Evolutionary conservation across 2,329 filamentous ascomycete species (phyloP).

Genomic region (Aspergillus awamori): DNA sequence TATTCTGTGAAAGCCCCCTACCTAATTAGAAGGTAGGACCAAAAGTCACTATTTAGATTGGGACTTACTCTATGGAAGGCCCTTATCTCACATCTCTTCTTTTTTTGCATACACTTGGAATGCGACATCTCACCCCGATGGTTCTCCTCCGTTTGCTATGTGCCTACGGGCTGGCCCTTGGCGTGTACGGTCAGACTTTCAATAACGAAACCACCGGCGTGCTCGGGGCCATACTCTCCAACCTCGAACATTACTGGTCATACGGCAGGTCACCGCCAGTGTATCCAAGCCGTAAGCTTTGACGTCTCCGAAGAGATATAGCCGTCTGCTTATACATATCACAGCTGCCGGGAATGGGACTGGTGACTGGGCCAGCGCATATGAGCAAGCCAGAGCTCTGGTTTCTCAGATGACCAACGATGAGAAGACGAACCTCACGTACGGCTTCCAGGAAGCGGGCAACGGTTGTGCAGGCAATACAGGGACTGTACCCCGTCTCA

Average conservation of each 20-base stretch:
- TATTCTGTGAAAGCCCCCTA: too few relatives aligned
- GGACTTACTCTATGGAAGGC: too few relatives aligned
- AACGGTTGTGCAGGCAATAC: conserved; percentile 12
- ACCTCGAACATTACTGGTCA: conserved; percentile 1
- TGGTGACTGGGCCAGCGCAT: conserved; percentile 13
- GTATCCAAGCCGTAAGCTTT: not conserved
- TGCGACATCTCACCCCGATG: too few relatives aligned
- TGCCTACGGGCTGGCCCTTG: too few relatives aligned
- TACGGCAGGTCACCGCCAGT: not conserved
- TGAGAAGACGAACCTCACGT: conserved; percentile 19
- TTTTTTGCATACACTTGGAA: too few relatives aligned
- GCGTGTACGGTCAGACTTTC: too few relatives aligned
- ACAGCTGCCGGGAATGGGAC: conserved; percentile 1
- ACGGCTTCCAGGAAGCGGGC: conserved; percentile 5
- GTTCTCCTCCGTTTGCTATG: too few relatives aligned
- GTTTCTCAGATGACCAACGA: conserved; percentile 16
- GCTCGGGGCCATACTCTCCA: not conserved
- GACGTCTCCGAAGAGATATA: too few relatives aligned
- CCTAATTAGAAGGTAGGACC: too few relatives aligned
- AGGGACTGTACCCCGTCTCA: conserved; percentile 9
- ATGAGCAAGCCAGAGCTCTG: conserved; percentile 14
- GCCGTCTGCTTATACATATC: not conserved
- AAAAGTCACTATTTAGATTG: too few relatives aligned
- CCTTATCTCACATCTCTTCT: too few relatives aligned
- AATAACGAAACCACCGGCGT: too few relatives aligned